Evolutionary conservation across 768 basidiomycete species (phyloP).

Genomic region (button mushroom (Agaricus bisporus)): DNA sequence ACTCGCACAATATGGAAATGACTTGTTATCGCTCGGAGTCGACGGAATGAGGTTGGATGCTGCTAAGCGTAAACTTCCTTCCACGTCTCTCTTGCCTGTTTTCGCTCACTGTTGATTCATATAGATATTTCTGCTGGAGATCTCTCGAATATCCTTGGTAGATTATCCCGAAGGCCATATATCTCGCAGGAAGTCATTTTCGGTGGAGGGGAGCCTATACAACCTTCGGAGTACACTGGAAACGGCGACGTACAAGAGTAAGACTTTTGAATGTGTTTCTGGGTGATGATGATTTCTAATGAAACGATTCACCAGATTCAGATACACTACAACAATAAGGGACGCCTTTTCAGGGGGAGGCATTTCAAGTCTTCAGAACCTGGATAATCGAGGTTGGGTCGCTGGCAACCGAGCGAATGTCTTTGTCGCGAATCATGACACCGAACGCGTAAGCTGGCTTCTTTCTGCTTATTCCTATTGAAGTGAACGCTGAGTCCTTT

Average conservation of each 20-base stretch:
- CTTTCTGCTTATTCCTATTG: neutral
- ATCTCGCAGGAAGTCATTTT: constrained; percentile 63
- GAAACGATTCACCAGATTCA: constrained; percentile 33
- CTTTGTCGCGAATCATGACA: constrained; percentile 68
- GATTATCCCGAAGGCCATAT: constrained; percentile 39
- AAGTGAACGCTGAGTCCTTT: neutral
- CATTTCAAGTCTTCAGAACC: constrained; percentile 44
- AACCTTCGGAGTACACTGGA: constrained; percentile 48
- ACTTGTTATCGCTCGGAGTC: constrained; percentile 54
- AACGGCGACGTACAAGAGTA: constrained; percentile 68
- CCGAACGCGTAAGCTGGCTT: constrained; percentile 41
- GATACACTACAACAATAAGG: constrained; percentile 48
- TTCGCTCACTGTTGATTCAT: neutral
- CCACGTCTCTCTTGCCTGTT: neutral
- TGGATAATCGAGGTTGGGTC: constrained; percentile 56
- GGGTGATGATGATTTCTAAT: neutral
- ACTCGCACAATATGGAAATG: constrained; percentile 53
- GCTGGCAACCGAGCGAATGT: constrained; percentile 47
- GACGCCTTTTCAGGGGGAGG: constrained; percentile 46
- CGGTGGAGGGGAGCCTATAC: constrained; percentile 43
- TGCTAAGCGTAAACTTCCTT: constrained; percentile 42
- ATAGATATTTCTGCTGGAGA: constrained; percentile 50
- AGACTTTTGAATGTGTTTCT: constrained; percentile 3
- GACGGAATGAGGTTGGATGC: constrained; percentile 62
- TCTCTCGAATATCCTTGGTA: constrained; percentile 45